Conservation (phyloP, 1,284 basidiomycete genomes). For the Nidula niveotomentosa region DNA sequence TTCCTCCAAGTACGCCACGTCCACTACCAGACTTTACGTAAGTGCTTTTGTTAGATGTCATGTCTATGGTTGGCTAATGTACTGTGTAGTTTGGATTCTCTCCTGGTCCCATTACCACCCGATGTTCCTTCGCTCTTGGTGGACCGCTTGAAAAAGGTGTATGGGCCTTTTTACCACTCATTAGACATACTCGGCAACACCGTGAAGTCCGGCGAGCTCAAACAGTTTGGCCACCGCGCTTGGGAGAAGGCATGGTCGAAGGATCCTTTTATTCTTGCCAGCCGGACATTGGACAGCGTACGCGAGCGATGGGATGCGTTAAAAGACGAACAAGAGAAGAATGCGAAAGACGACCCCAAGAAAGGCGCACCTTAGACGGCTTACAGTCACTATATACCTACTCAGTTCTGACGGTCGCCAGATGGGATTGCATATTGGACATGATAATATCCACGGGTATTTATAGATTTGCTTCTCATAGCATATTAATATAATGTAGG, state of each 20-base stretch:
- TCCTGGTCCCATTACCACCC: slow-evolving; percentile 40
- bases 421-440: background rate
- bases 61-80: background rate
- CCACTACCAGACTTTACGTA: slow-evolving; percentile 36
- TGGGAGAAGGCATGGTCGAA: slow-evolving; percentile 56
- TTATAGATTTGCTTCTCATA: background rate
- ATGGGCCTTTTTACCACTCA: too few species aligned
- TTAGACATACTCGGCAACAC: too few species aligned
- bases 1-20: slow-evolving; percentile 29
- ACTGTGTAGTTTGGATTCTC: slow-evolving; percentile 32
- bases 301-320: slow-evolving; percentile 48
- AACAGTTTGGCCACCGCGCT: slow-evolving; percentile 44
- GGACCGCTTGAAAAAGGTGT: too few species aligned
- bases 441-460: background rate
- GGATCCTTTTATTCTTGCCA: slow-evolving; percentile 53
- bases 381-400: background rate
- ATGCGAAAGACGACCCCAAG: slow-evolving; percentile 25
- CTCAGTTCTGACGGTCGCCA: background rate
- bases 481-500: background rate
- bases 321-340: slow-evolving; percentile 36
- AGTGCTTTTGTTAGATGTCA: slow-evolving; percentile 11
- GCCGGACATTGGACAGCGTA: slow-evolving; percentile 40
- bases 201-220: slow-evolving; percentile 48
- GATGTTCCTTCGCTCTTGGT: slow-evolving; percentile 41
- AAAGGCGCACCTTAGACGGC: slow-evolving; percentile 29